Percentiles rank a stretch among this genome's conserved stretches.
These are phyloP conservation scores for Suillus weaverae DNA, from an alignment of 768 basidiomycete species.

Conservation along the genomic window DNA sequence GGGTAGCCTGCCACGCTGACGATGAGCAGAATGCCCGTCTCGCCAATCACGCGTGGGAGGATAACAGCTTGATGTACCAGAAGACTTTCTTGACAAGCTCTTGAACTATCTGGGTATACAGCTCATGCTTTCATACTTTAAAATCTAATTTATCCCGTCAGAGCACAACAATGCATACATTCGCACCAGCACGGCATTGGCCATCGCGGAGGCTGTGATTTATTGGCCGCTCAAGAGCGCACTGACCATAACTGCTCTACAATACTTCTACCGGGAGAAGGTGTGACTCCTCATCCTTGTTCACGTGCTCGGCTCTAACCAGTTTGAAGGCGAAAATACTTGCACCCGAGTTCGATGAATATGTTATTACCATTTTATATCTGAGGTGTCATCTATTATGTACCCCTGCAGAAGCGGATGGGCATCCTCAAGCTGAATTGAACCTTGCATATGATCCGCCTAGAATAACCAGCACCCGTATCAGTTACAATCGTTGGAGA, in stretches of 20 bases:
- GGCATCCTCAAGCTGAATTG: no score
- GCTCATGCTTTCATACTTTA: not conserved
- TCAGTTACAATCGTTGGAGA: no score
- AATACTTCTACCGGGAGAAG: constrained; percentile 83
- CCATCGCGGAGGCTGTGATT: constrained; percentile 75
- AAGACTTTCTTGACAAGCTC: constrained; percentile 55
- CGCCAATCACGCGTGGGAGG: constrained; percentile 87
- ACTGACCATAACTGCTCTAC: constrained; percentile 50
- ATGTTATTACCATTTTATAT: constrained; percentile 48
- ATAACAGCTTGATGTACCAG: constrained; percentile 88
- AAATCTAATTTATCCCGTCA: constrained; percentile 29
- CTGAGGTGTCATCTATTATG: no score
- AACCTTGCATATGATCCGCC: no score
- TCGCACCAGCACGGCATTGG: constrained; percentile 65
- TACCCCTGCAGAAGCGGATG: no score
- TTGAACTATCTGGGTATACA: constrained; percentile 66
- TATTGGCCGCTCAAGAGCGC: constrained; percentile 63
- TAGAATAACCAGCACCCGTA: no score
- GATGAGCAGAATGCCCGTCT: constrained; percentile 86
- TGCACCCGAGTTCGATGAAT: constrained; percentile 91
- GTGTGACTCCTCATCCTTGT: constrained; percentile 32
- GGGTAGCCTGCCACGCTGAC: constrained; percentile 86
- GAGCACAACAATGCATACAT: constrained; percentile 83
- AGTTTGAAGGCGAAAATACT: constrained; percentile 71
- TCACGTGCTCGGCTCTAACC: not conserved